Percentiles rank a stretch among this genome's conserved stretches.
Evolutionary conservation across 345 rosid species (phyloP).

Genomic region (Leavenworthia alabamica): DNA sequence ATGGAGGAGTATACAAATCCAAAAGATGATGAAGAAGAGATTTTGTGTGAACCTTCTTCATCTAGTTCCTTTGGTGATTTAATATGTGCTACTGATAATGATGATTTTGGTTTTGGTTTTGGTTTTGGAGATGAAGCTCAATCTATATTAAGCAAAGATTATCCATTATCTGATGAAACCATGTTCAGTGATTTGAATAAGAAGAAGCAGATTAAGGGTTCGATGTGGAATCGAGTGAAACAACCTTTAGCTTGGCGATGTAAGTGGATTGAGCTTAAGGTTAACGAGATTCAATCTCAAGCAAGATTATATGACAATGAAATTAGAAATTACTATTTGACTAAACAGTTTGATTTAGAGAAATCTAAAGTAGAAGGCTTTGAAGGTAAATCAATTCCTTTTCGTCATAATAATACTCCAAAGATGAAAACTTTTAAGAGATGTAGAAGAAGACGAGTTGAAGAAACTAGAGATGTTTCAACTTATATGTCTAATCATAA

Average conservation of each 20-base stretch:
- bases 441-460: slow-evolving; percentile 58
- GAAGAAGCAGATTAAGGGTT: slow-evolving; percentile 62
- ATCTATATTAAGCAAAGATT: slow-evolving; percentile 33
- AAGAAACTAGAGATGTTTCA: slow-evolving; percentile 54
- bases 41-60: slow-evolving; percentile 45
- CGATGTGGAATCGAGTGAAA: slow-evolving; percentile 49
- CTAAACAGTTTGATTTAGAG: slow-evolving; percentile 38
- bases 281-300: slow-evolving; percentile 47
- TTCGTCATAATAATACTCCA: slow-evolving; percentile 31
- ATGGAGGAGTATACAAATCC: slow-evolving; percentile 33
- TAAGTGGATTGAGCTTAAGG: slow-evolving; percentile 66
- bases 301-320: slow-evolving; percentile 48
- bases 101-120: slow-evolving; percentile 25
- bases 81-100: slow-evolving; percentile 33
- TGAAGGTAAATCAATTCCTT: slow-evolving; percentile 46
- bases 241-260: slow-evolving; percentile 68
- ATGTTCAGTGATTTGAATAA: slow-evolving; percentile 36
- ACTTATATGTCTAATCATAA: slow-evolving; percentile 48
- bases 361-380: slow-evolving; percentile 35
- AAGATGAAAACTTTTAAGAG: slow-evolving; percentile 49
- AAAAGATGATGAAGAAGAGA: slow-evolving; percentile 23
- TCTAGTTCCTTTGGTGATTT: slow-evolving; percentile 76
- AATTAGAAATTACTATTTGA: slow-evolving; percentile 38
- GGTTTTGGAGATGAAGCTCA: slow-evolving; percentile 47
- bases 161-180: slow-evolving; percentile 21